phyloP scores from a whole-genome alignment of 257 asterid species.

The Fraxinus anomala region DNA sequence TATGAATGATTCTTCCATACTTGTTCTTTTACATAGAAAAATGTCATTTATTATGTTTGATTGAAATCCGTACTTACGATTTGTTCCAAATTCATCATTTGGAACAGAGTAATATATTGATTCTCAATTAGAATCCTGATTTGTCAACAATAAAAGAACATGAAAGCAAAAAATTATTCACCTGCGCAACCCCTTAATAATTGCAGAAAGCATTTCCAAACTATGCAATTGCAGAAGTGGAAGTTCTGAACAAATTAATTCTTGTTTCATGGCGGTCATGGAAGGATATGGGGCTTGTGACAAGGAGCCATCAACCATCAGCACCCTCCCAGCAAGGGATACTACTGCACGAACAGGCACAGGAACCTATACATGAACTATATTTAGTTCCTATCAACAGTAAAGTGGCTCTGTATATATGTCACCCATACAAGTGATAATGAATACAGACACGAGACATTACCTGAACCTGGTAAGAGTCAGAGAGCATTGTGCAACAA shows the following conservation, averaged over 20 bases:
- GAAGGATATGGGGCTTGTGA: conserved; percentile 46
- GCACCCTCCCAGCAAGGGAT: conserved; percentile 70
- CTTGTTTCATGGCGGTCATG: conserved; percentile 62
- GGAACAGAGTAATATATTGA: background rate
- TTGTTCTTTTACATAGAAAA: background rate
- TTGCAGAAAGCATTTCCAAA: conserved; percentile 69
- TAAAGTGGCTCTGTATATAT: conserved; percentile 16
- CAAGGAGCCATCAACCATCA: conserved; percentile 75
- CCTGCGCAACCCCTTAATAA: conserved; percentile 75
- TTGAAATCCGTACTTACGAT: background rate
- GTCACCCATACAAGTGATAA: conserved; percentile 14
- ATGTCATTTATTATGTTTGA: background rate
- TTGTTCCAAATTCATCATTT: background rate
- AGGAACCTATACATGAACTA: conserved; percentile 53
- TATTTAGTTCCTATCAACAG: conserved; percentile 15
- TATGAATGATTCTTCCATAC: background rate
- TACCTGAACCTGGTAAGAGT: conserved; percentile 79
- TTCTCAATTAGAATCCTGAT: conserved; percentile 14
- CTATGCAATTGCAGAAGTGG: conserved; percentile 63
- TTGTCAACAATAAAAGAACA: conserved; percentile 13
- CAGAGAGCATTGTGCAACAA: conserved; percentile 72
- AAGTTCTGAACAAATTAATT: conserved; percentile 71
- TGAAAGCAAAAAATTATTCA: conserved; percentile 26
- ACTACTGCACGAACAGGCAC: conserved; percentile 65
- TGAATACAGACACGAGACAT: conserved; percentile 20